phyloP scores from a whole-genome alignment of 192 early-diverging fungal species.

The Funneliformis geosporum region DNA sequence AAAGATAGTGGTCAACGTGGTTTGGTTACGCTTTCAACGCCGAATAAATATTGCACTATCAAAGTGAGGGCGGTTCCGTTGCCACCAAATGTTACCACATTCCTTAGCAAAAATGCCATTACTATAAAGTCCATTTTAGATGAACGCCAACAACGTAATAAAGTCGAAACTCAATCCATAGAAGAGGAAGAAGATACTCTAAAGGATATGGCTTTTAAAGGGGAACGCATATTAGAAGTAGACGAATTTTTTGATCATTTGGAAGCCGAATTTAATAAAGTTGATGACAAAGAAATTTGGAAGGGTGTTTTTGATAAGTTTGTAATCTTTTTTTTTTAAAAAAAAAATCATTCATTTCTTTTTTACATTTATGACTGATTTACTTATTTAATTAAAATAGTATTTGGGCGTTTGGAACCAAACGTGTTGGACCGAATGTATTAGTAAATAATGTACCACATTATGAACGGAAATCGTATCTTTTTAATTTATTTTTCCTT shows the following conservation, averaged over 20 bases:
- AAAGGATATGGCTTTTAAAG: conserved; percentile 23
- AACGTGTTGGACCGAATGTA: conserved; percentile 77
- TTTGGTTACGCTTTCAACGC: conserved; percentile 57
- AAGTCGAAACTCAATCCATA: conserved; percentile 23
- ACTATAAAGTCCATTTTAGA: conserved; percentile 61
- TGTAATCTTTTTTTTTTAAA: not conserved
- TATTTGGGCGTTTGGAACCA: conserved; percentile 86
- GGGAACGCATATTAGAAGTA: not conserved
- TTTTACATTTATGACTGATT: not conserved
- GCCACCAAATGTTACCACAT: conserved; percentile 61
- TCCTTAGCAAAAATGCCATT: conserved; percentile 52
- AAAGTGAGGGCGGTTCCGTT: conserved; percentile 71
- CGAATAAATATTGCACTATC: conserved; percentile 62
- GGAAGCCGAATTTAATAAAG: conserved; percentile 30
- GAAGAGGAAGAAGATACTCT: conserved; percentile 27
- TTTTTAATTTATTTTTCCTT: not conserved
- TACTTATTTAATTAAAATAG: conserved; percentile 28
- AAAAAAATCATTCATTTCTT: not conserved
- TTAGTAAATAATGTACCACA: conserved; percentile 67
- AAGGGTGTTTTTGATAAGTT: conserved; percentile 57
- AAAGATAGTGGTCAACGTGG: conserved; percentile 63
- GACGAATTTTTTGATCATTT: conserved; percentile 23
- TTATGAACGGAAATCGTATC: conserved; percentile 49
- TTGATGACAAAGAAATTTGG: conserved; percentile 39
- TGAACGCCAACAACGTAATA: conserved; percentile 38